These are phyloP conservation scores for Powellomyces hirtus DNA, from an alignment of 192 early-diverging fungal species.

Conservation along the genomic window DNA sequence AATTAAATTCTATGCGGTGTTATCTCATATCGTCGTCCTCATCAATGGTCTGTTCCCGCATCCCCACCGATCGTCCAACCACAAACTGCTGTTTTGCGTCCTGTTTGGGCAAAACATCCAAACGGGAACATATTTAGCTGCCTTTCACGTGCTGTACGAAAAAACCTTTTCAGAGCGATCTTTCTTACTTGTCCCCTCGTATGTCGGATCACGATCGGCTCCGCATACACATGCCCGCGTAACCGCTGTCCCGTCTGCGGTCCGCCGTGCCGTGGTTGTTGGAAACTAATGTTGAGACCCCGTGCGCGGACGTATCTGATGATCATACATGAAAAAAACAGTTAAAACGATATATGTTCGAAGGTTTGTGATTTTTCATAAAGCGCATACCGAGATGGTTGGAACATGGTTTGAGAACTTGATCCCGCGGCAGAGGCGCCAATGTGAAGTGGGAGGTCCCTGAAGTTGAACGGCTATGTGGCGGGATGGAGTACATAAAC, in stretches of 20 bases:
- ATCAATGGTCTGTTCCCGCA: constrained; percentile 34
- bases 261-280: not conserved
- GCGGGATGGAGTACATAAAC: not conserved
- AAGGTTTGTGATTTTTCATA: too few species aligned
- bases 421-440: not conserved
- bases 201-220: constrained; percentile 41
- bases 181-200: constrained; percentile 5
- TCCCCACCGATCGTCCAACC: constrained; percentile 27
- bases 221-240: constrained; percentile 36
- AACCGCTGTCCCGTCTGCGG: not conserved
- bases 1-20: too few species aligned
- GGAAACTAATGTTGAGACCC: constrained; percentile 41
- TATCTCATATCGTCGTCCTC: constrained; percentile 15
- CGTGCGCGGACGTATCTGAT: constrained; percentile 39
- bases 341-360: too few species aligned
- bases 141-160: too few species aligned
- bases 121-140: too few species aligned
- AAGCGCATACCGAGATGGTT: constrained; percentile 32
- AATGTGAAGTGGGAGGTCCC: constrained; percentile 10
- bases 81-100: constrained; percentile 41
- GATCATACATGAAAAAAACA: not conserved
- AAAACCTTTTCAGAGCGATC: too few species aligned
- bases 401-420: constrained; percentile 38
- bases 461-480: constrained; percentile 2
- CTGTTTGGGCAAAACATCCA: too few species aligned